Base-by-base conservation (phyloP, 2,329 filamentous ascomycete genomes). In the Gaeumannomyces sp. region DNA sequence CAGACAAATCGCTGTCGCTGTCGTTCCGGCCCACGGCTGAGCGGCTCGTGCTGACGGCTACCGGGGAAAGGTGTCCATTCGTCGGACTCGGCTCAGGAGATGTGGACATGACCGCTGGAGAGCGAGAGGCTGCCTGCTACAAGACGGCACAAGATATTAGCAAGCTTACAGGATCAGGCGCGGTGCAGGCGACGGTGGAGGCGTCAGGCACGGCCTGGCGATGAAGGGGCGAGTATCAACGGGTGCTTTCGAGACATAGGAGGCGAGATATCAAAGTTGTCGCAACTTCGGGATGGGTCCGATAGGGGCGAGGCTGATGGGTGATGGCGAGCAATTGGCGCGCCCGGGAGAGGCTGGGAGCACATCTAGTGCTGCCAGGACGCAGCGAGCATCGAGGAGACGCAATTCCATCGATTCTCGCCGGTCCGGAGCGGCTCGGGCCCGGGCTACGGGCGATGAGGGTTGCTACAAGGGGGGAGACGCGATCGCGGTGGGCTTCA, bases 1-100 rank as follows among this genome's bases (percentile, higher is more conserved):
- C 90, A 71, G 91, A 93, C 67, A 90, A 82, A 71, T 93, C 91
- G 81, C 87, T 92, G 71, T 92, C 91, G 77, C 84, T 90, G 69
- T 83, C 83, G 67, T 83, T 72, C 66, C 75, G 77, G 67, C 76
- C 75, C 68, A 77, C 74, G 62, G 76, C 71, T 66, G 74, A 72
- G 64, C 76, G 74, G 64, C 73, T 74, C 66, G 73, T 76, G 70
- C 81, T 77, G 70, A 81, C 79, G 69, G 81, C 77, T 69, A 79
- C 77, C 70, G 85, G 83, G 73, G 85, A 85, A 71, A 80, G 74
- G 76, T 88, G 84, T 73, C 89, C 89, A 78, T 92, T 91, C 72
- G 84, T 81, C 73, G 86, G 81, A 78, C 85, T 82, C 70, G 79
- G 78, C 77, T 87, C 81, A 72, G 83, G 81, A 74, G 85, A 83